Evolutionary conservation across 2,329 filamentous ascomycete genomes (phyloP), one percentile per base, ranked within the genome.

Genomic region (Diaporthe sp.): DNA sequence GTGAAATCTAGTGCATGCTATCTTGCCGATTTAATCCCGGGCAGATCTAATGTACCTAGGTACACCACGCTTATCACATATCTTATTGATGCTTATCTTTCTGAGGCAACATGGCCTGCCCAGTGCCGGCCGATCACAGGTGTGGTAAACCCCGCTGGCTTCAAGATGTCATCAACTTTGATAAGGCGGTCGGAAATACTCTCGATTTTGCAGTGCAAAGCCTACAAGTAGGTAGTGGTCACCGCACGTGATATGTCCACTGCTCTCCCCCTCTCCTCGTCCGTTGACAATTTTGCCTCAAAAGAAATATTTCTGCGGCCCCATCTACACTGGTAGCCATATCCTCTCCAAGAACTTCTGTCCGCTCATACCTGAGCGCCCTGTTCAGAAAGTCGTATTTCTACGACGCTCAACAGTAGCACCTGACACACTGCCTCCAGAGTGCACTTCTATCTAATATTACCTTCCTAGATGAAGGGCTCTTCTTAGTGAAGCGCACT

Each of bases 131-230:
- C 12, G 49, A 42, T 70, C 57, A 51, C 44, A 47, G 55, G 42
- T 49, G 42, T 53, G 53, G 39, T 53, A 42, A 49, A 55, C 72
- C 49, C 60, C 55, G 61, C 53, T 34, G 37, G 22, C 7, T 37
- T 42, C 15, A 51, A 71, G 39, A 68, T 71, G 63, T 37, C 53
- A 60, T 71, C 63, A 61, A 44, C 53, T 51, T 61, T 74, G 72
- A 74, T 71, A 74, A 74, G 63, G 53, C 10, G 42, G 20, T 28
- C 22, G 42, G 55, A n/a, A 6, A 61, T 15, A 22, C 15, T 39
- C 22, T 42, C 25, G 22, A 31, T 39, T 20, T 47, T 53, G 47
- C 2, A 31, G 42, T 22, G 8, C 9, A 42, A 42, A 70, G 7
- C 9, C n/a, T 1, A 25, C 2, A 15, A 37, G 4, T 13, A 7